These are phyloP conservation scores for Colletotrichum incanum DNA, from an alignment of 2,329 filamentous ascomycete species.

Conservation along the genomic window DNA sequence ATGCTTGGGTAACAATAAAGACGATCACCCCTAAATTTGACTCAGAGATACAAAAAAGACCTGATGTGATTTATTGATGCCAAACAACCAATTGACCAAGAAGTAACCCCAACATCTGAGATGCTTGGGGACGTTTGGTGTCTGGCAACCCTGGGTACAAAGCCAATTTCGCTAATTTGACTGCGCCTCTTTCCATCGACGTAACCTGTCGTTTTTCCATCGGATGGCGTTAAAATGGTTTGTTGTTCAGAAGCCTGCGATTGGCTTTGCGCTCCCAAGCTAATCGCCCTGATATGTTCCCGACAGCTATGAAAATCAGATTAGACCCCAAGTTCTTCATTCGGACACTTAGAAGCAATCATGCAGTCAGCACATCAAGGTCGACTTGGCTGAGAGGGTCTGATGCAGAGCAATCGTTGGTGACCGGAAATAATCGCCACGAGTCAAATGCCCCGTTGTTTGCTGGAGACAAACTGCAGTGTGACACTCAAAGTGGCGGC, in stretches of 20 bases:
- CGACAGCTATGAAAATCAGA: not conserved
- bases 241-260: not conserved
- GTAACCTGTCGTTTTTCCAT: not conserved
- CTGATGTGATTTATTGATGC: no score
- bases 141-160: not conserved
- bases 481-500: conserved; percentile 22
- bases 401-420: not conserved
- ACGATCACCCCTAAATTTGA: no score
- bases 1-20: no score
- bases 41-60: no score
- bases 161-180: not conserved
- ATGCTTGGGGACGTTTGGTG: no score
- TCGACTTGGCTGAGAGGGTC: not conserved
- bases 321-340: not conserved
- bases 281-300: not conserved
- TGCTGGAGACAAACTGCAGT: conserved; percentile 13
- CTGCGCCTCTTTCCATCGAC: not conserved
- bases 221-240: not conserved
- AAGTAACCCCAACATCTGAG: no score
- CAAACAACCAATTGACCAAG: no score
- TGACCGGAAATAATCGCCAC: conserved; percentile 8
- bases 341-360: not conserved
- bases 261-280: not conserved
- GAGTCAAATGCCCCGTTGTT: conserved; percentile 16
- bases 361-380: not conserved